Evolutionary conservation across 2,329 filamentous ascomycete genomes (phyloP), one percentile per base, ranked within the genome.

Genomic region (Triangularia setosa): DNA sequence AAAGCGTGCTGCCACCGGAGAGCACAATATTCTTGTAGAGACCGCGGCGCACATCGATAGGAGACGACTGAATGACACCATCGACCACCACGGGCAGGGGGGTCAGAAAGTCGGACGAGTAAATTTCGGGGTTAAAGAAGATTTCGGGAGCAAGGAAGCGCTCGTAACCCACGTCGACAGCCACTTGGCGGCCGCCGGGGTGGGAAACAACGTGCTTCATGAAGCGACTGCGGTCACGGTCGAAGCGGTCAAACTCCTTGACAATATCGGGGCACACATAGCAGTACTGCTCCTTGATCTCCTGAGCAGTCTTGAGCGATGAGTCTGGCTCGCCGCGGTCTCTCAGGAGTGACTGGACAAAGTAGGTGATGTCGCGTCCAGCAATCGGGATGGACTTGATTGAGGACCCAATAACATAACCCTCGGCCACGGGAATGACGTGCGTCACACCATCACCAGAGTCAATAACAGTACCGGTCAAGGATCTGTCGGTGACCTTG

Each of bases 1-100:
- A 99, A 67, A 99, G 83, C 23, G 95, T 99, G 71, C 93, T 97
- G 72, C 95, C 95, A 75, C 95, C 95, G 3, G 94, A 98, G 40
- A 99, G 84, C 35, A 99, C 95, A 79, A 99, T 99, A 80, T 99
- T 99, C 87, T 99, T 99, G 87, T 99, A 99, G 40, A 99, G 84
- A 52, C 95, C 95, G 79, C 95, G 88, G 74, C 95, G 90, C 55
- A 99, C 96, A 75, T 99, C 95, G 72, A 99, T 99, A 52, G 95
- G 95, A 33, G 94, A 97, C 63, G 93, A 94, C 79, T 99, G 95
- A 72, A 99, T 99, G 68, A 98, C 95, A 63, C 90, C 90, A 75
- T 99, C 95, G 67, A 99, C 96, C 59, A 99, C 95, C 59, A 87
- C 91, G 24, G 95, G 95, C 8, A 99, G 86, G 14, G 95, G 95